Evolutionary conservation across 257 asterid genomes (phyloP).

Genomic region (Solanum gracilifrons): DNA sequence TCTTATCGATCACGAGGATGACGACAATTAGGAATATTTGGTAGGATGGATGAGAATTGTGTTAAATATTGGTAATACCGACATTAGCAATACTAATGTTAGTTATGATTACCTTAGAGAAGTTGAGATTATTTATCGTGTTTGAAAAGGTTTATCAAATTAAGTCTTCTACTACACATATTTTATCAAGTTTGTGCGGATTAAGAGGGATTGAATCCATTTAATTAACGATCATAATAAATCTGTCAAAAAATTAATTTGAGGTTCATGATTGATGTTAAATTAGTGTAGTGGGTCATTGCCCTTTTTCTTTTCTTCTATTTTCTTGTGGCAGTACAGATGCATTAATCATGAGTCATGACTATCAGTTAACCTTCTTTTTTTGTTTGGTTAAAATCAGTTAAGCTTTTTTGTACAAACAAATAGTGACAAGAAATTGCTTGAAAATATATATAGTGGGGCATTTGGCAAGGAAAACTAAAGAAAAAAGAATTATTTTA

Average conservation of each 20-base stretch:
- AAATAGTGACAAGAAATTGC: background rate
- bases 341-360: no score
- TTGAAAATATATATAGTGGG: background rate
- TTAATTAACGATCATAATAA: background rate
- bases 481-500: no score
- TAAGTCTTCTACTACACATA: background rate
- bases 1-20: background rate
- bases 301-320: background rate
- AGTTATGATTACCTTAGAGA: no score
- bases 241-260: background rate
- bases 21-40: background rate
- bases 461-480: background rate
- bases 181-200: background rate
- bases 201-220: background rate
- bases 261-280: background rate
- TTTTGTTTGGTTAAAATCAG: no score
- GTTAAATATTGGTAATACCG: background rate
- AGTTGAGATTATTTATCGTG: no score
- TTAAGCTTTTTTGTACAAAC: no score
- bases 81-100: background rate
- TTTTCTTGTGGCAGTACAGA: no score
- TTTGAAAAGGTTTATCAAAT: no score
- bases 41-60: accelerated
- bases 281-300: background rate
- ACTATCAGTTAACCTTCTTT: no score